These are phyloP conservation scores for Claviceps sp. DNA, from an alignment of 2,329 filamentous ascomycete species.

Conservation along the genomic window DNA sequence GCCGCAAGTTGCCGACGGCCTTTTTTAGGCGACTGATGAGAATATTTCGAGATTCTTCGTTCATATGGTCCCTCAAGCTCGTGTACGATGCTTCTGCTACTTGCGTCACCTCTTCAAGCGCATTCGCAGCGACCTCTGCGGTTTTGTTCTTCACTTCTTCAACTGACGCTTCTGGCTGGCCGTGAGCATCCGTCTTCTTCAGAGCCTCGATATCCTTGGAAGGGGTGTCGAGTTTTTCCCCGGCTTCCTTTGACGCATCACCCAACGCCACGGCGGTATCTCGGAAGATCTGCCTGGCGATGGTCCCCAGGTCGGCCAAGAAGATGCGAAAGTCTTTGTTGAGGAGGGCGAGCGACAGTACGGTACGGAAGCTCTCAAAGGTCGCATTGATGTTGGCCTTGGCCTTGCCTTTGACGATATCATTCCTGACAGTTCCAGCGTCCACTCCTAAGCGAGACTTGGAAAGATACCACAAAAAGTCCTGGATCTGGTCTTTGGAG, in stretches of 20 bases:
- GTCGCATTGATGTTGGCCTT: conserved; percentile 27
- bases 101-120: conserved; percentile 1
- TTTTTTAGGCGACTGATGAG: conserved; percentile 65
- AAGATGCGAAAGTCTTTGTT: conserved; percentile 87
- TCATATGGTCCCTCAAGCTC: conserved; percentile 56
- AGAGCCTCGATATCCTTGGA: conserved; percentile 39
- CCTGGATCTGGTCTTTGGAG: conserved; percentile 70
- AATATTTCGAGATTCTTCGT: conserved; percentile 58
- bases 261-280: conserved; percentile 76
- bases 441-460: conserved; percentile 48
- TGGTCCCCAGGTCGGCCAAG: conserved; percentile 62
- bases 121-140: conserved; percentile 34
- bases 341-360: conserved; percentile 72
- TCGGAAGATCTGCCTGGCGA: conserved; percentile 73
- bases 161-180: conserved; percentile 32
- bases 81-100: conserved; percentile 48
- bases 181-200: conserved; percentile 21
- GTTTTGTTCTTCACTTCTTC: conserved; percentile 51
- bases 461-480: conserved; percentile 75
- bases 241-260: conserved; percentile 59
- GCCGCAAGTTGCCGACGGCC: conserved; percentile 58
- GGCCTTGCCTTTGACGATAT: conserved; percentile 17
- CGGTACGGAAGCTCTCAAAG: conserved; percentile 69
- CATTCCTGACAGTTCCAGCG: conserved; percentile 15
- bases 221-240: conserved; percentile 59